phyloP scores from a whole-genome alignment of 2,329 filamentous ascomycete species.

The Alternaria atra region DNA sequence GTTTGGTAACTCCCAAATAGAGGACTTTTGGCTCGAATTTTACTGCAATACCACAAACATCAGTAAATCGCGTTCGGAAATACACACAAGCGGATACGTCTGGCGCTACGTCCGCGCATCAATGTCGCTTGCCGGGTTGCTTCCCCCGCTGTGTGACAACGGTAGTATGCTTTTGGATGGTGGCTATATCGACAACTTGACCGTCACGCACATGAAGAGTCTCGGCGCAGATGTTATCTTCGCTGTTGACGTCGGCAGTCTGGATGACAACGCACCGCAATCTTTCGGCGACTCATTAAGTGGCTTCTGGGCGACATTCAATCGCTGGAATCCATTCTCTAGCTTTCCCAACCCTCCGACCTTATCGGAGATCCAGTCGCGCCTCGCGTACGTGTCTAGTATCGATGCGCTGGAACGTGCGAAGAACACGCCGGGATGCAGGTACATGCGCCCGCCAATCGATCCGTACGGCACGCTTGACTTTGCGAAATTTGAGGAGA shows the following conservation, averaged over 20 bases:
- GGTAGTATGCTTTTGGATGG: slow-evolving; percentile 96
- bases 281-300: slow-evolving; percentile 93
- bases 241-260: slow-evolving; percentile 89
- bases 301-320: slow-evolving; percentile 92
- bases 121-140: slow-evolving; percentile 92
- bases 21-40: slow-evolving; percentile 98
- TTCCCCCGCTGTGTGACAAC: slow-evolving; percentile 95
- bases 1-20: slow-evolving; percentile 95
- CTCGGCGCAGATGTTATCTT: slow-evolving; percentile 94
- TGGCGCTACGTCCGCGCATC: slow-evolving; percentile 97
- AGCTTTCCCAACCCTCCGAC: slow-evolving; percentile 90
- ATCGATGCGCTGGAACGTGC: slow-evolving; percentile 94
- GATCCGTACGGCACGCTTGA: slow-evolving; percentile 94
- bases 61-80: slow-evolving; percentile 88
- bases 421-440: slow-evolving; percentile 87
- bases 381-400: slow-evolving; percentile 92
- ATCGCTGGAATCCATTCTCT: slow-evolving; percentile 97
- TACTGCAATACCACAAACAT: slow-evolving; percentile 99
- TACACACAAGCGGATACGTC: slow-evolving; percentile 94
- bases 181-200: slow-evolving; percentile 96
- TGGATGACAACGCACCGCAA: slow-evolving; percentile 93
- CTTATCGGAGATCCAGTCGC: slow-evolving; percentile 92
- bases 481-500: slow-evolving; percentile 97
- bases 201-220: slow-evolving; percentile 95
- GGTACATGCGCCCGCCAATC: slow-evolving; percentile 96